phyloP scores from a whole-genome alignment of 106 monocot genomes.

The Cymbidium sinense region DNA sequence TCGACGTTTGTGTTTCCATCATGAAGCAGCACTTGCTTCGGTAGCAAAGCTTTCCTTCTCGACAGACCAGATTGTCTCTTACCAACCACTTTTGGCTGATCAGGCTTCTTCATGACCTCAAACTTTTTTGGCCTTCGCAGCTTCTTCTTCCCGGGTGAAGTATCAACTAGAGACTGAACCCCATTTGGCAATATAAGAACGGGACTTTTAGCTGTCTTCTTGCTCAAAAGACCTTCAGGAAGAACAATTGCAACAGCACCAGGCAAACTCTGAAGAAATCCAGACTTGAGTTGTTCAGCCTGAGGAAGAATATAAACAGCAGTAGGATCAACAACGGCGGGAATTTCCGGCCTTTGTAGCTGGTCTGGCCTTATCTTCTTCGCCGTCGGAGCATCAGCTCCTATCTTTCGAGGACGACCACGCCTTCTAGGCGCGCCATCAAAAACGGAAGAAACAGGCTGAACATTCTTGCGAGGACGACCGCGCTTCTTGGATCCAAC shows the following conservation, averaged over 20 bases:
- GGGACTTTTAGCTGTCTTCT: not conserved
- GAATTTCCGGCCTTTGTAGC: not conserved
- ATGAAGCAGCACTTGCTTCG: not conserved
- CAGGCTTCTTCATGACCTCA: constrained; percentile 2
- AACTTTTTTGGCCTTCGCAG: not conserved
- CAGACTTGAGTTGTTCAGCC: constrained; percentile 1
- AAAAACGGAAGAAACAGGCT: not conserved
- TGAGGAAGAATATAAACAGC: not conserved
- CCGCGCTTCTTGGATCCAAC: not conserved
- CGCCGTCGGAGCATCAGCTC: not conserved
- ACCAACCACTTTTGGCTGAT: not conserved
- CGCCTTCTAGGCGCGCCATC: not conserved
- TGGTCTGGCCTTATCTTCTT: not conserved
- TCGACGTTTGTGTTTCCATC: not conserved
- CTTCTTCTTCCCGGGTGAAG: not conserved
- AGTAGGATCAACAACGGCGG: not conserved
- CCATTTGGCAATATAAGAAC: constrained; percentile 4
- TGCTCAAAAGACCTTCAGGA: constrained; percentile 1
- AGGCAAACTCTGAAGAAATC: not conserved
- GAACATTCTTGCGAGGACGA: constrained; percentile 7
- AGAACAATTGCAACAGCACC: constrained; percentile 4
- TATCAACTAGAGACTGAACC: not conserved
- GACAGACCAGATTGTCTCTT: not conserved
- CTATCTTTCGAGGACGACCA: constrained; percentile 9
- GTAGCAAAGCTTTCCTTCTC: not conserved